A percentile compares a stretch with the other conserved stretches of the same genome.
Evolutionary conservation across 129 eudicot genomes (phyloP).

Genomic region (Solidago caesia): DNA sequence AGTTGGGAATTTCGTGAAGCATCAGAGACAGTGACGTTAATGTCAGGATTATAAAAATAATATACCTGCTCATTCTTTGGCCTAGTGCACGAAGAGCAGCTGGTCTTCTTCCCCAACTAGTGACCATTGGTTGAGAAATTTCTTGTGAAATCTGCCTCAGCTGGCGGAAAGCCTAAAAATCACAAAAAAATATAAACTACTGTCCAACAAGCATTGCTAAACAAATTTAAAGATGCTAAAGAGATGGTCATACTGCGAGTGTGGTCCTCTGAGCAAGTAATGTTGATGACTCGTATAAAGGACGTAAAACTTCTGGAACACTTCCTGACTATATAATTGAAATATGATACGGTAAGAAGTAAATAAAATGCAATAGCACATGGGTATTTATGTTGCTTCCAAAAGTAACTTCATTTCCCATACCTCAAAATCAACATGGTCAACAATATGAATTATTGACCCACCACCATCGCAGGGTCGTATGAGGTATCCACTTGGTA

Average conservation of each 20-base stretch:
- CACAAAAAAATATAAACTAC: background rate
- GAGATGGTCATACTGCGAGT: constrained; percentile 50
- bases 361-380: constrained; percentile 1
- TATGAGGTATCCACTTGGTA: constrained; percentile 83
- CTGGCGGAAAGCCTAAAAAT: constrained; percentile 77
- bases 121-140: constrained; percentile 72
- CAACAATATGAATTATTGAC: constrained; percentile 84
- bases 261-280: constrained; percentile 85
- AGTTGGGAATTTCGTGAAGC: background rate
- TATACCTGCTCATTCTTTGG: constrained; percentile 84
- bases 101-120: constrained; percentile 88
- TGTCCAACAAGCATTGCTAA: background rate
- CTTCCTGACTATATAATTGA: constrained; percentile 59
- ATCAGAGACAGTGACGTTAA: background rate
- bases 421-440: constrained; percentile 93
- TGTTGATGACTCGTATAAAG: constrained; percentile 81
- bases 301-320: constrained; percentile 90
- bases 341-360: constrained; percentile 3
- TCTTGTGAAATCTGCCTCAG: constrained; percentile 82
- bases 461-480: constrained; percentile 98
- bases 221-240: background rate
- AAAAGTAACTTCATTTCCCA: background rate
- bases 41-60: background rate
- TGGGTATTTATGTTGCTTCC: background rate
- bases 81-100: constrained; percentile 87